Conservation (phyloP, 2,329 filamentous ascomycete genomes). For the Sporothrix euskadiensis region DNA sequence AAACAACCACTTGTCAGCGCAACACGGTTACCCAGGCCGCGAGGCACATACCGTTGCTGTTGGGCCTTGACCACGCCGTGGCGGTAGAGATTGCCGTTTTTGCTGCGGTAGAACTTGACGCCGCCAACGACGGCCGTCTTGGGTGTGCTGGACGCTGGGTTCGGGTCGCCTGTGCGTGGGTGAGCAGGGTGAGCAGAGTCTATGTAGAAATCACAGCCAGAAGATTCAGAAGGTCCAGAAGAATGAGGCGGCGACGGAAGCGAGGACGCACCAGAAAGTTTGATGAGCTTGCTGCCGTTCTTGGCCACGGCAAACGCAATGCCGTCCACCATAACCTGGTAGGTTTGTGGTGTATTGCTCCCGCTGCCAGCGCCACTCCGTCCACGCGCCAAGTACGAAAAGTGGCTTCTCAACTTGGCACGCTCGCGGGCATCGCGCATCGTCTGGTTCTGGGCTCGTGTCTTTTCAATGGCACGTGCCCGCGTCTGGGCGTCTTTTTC, state of each 20-base stretch:
- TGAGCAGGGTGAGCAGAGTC: constrained; percentile 36
- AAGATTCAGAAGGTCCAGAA: background rate
- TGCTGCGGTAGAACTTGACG: constrained; percentile 81
- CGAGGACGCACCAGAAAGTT: constrained; percentile 63
- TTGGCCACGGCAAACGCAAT: constrained; percentile 72
- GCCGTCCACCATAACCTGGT: constrained; percentile 69
- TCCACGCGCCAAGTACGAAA: constrained; percentile 42
- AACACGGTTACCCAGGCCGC: constrained; percentile 31
- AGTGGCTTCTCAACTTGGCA: constrained; percentile 53
- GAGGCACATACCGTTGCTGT: constrained; percentile 68
- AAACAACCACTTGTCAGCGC: constrained; percentile 42
- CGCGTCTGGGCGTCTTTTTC: constrained; percentile 71
- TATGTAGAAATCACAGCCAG: constrained; percentile 23
- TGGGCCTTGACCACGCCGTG: constrained; percentile 68
- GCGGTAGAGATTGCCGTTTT: constrained; percentile 82
- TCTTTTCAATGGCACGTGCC: constrained; percentile 70
- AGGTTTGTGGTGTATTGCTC: constrained; percentile 42
- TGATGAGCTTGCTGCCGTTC: constrained; percentile 80
- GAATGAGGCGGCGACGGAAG: background rate
- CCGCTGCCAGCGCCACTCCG: constrained; percentile 31
- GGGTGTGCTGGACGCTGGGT: constrained; percentile 67
- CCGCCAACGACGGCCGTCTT: constrained; percentile 72
- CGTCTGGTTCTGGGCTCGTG: constrained; percentile 57
- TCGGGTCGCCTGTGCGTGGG: constrained; percentile 53
- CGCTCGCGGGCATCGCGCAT: constrained; percentile 60